Base-by-base conservation (phyloP, 805 yeast genomes). In the Kodamaea laetipori region DNA sequence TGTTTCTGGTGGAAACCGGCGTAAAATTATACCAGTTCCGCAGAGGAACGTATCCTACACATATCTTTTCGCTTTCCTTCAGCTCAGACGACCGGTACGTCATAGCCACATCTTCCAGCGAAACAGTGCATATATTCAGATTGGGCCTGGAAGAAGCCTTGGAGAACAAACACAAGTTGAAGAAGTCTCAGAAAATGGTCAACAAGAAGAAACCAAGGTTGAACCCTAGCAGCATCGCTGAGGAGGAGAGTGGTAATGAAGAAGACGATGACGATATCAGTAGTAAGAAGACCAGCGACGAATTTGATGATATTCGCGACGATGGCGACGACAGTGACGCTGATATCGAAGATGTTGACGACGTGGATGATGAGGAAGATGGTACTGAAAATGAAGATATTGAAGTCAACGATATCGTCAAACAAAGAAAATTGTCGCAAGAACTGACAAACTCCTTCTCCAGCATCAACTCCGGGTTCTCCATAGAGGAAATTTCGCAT, bases 61-160 rank as follows among this genome's bases (percentile, higher is more conserved):
- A 73, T 49, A 86, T 94, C 12, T 81, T 80, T 54, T 84, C 95
- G 8, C 70, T 94, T 50, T 74, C 80, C 27, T 94, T 94, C 64
- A 84, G 88, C 49, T 67, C 73, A 18, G 85, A 86, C 49, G 82
- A 86, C 47, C 73, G 74, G 11, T 78, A 84, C 49, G 69, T 94
- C 23, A 78, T 88, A n/a, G 96, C 92, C 18, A 80, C 92, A 8
- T 84, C 95, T 19, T 81, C 95, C 2, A 88, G 95, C 15, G 95
- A 87, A 34, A 94, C 99, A 0, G 90, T 94, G 16, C 99, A 94
- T 63, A 81, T 94, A 28, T 94, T 92, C 72, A 76, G 90, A 45
- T 64, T 90, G 41, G 86, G 81, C 1, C 80, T 75, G 24, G 74
- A 68, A 10, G 76, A 71, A 54, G 62, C 73, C 2, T 54, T 71